Evolutionary conservation across 2,329 filamentous ascomycete species (phyloP).

Genomic region (Penicillium sp.): DNA sequence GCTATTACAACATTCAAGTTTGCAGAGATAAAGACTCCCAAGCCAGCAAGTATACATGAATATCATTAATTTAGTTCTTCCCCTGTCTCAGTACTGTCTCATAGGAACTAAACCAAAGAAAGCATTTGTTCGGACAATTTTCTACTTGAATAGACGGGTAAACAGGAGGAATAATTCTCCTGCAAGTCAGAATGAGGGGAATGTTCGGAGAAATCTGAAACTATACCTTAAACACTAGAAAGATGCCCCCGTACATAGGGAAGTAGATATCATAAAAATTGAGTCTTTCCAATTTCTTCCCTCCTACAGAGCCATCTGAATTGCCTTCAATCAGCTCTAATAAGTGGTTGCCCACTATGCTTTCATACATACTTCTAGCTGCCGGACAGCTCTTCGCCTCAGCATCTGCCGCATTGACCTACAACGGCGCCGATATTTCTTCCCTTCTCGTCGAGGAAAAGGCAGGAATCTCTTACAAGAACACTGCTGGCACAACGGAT

Average conservation of each 20-base stretch:
- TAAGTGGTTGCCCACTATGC: conserved; percentile 2
- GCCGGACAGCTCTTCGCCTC: conserved; percentile 16
- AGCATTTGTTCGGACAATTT: conserved; percentile 1
- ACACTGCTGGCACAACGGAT: conserved; percentile 51
- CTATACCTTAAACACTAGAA: background rate
- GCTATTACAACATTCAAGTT: background rate
- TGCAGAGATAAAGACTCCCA: background rate
- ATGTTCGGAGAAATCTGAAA: background rate
- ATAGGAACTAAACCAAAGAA: conserved; percentile 6
- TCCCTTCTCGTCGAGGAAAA: conserved; percentile 64
- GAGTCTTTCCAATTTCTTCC: background rate
- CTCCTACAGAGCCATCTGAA: background rate
- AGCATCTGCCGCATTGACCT: conserved; percentile 53
- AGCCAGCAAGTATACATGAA: background rate
- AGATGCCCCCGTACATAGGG: background rate
- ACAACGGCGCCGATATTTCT: conserved; percentile 69
- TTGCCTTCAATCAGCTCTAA: background rate
- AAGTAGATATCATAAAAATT: background rate
- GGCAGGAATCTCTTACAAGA: conserved; percentile 61
- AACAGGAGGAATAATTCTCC: background rate
- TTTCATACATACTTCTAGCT: conserved; percentile 17
- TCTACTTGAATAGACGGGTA: background rate
- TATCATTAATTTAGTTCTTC: background rate
- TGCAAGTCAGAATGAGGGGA: background rate
- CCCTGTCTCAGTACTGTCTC: conserved; percentile 9